These are phyloP conservation scores for Mortierella sp. DNA, from an alignment of 371 early-diverging fungal species.

Conservation along the genomic window DNA sequence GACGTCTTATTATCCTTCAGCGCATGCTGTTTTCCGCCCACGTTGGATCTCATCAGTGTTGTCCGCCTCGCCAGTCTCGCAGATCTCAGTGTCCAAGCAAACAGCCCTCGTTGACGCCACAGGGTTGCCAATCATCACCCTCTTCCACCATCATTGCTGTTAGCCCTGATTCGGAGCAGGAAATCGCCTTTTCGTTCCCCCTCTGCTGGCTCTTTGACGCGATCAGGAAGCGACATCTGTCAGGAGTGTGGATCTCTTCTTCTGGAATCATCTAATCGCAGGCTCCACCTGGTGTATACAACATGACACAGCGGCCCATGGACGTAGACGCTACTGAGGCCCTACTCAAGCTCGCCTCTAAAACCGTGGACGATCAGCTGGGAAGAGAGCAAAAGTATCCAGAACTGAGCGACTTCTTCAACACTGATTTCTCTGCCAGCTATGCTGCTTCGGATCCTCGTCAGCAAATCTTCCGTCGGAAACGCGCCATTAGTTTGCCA, in stretches of 20 bases:
- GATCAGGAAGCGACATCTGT: too few species aligned
- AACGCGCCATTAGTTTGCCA: conserved; percentile 69
- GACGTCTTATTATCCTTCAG: too few species aligned
- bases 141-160: too few species aligned
- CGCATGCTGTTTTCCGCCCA: too few species aligned
- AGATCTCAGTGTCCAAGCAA: background rate
- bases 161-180: too few species aligned
- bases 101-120: too few species aligned
- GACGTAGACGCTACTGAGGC: conserved; percentile 44
- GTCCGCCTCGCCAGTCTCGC: too few species aligned
- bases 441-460: conserved; percentile 51
- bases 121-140: too few species aligned
- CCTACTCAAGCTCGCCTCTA: conserved; percentile 54
- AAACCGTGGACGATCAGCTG: conserved; percentile 58
- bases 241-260: background rate
- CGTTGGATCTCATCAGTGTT: too few species aligned
- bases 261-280: background rate
- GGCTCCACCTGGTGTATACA: background rate
- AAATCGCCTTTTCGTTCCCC: too few species aligned
- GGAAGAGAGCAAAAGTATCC: conserved; percentile 57
- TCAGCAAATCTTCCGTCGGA: conserved; percentile 63
- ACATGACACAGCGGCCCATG: conserved; percentile 39
- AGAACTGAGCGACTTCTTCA: conserved; percentile 58
- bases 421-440: conserved; percentile 32
- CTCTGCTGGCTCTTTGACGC: too few species aligned